Percentiles rank a stretch among this genome's conserved stretches.
These are phyloP conservation scores for Spathaspora arborariae DNA, from an alignment of 805 yeast species.

Conservation along the genomic window DNA sequence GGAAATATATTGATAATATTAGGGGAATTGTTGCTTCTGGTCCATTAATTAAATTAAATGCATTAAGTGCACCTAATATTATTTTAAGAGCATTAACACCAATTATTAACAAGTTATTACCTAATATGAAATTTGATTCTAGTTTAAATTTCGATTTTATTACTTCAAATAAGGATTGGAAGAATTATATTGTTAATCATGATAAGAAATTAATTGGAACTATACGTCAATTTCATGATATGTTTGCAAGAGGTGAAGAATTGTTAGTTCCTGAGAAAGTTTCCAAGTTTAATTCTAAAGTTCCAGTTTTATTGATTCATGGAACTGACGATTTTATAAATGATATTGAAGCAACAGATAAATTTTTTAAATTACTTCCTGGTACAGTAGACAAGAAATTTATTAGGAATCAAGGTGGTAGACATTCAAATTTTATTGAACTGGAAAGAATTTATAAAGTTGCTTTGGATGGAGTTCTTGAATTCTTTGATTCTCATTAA, in stretches of 20 bases:
- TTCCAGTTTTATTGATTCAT: conserved; percentile 56
- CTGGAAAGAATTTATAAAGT: conserved; percentile 34
- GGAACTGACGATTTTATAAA: conserved; percentile 65
- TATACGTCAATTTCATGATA: conserved; percentile 60
- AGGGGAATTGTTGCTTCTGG: conserved; percentile 49
- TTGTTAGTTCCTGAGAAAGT: conserved; percentile 38
- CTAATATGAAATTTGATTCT: conserved; percentile 52
- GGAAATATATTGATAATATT: conserved; percentile 45
- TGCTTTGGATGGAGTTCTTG: conserved; percentile 34
- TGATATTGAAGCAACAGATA: conserved; percentile 43
- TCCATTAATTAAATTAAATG: conserved; percentile 59
- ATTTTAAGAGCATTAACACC: conserved; percentile 41
- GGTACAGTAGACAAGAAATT: conserved; percentile 30
- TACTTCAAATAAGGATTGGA: conserved; percentile 47
- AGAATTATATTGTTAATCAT: conserved; percentile 36
- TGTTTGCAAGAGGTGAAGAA: conserved; percentile 57
- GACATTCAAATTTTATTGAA: conserved; percentile 47
- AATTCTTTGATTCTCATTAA: conserved; percentile 26
- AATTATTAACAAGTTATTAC: conserved; percentile 33
- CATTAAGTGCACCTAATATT: conserved; percentile 53
- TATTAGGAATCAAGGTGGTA: conserved; percentile 24
- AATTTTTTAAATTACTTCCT: conserved; percentile 35
- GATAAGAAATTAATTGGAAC: conserved; percentile 43
- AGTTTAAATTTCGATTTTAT: conserved; percentile 52
- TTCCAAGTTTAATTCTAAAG: conserved; percentile 30